Evolutionary conservation across 164 flowering plant genomes (phyloP), one percentile per base, ranked within the genome.

Genomic region (Annona cherimola): DNA sequence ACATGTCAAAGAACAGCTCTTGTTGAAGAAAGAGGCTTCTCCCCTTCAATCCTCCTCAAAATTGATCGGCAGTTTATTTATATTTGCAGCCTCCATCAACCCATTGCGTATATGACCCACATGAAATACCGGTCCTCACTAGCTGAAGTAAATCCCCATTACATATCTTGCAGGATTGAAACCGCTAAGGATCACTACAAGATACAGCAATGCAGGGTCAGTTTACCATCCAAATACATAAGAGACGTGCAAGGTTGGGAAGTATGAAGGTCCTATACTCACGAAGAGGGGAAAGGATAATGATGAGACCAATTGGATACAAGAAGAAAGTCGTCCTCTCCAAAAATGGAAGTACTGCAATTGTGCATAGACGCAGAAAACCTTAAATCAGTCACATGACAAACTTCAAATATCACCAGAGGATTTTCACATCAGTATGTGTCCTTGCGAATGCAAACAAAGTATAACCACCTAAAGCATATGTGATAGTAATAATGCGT

Each of bases 91-190:
- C 45, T 0, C n/a, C 41, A 44, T 19, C 41, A 26, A 42, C 12
- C 6, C 19, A 64, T 43, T 43, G 41, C 41, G 43, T 64, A 11
- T 35, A 64, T 41, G 42, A 16, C n/a, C 67, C n/a, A 40, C 41
- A 43, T 63, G 2, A 41, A 18, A 40, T 14, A 64, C 12, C 4
- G 41, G 2, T 26, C 44, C 8, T 16, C 59, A 70, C 68, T 79
- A 88, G 71, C 97, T 86, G 80, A 96, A 96, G 84, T 91, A 91
- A 65, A 90, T 80, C 81, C 86, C 88, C 97, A 96, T 82, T 19
- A 88, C 71, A 59, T 87, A 92, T 90, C 96, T 93, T 74, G 99
- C 86, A n/a, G 99, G 99, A 74, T 88, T 96, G 86, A 96, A 96
- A 79, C 98, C 97, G 55, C 85, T 84, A 76, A 96, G 79, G 64